These are phyloP conservation scores for Coniella lustricola DNA, from an alignment of 2,329 filamentous ascomycete species.

Conservation along the genomic window DNA sequence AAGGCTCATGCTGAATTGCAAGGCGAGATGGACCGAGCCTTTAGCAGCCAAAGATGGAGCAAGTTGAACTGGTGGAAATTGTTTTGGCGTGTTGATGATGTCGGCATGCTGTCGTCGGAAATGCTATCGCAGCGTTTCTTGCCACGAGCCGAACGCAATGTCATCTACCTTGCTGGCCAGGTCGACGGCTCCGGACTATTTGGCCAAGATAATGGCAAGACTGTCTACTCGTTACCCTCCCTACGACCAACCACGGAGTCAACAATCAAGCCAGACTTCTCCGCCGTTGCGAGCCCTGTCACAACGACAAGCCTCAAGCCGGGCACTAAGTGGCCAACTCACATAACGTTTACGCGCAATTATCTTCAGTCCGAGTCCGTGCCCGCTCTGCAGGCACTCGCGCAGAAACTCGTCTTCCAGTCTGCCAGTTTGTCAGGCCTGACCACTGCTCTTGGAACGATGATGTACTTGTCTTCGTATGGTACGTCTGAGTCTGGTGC, in stretches of 20 bases:
- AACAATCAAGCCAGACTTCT: neutral
- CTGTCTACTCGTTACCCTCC: conserved; percentile 21
- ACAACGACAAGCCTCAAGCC: conserved; percentile 8
- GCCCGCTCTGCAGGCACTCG: conserved; percentile 63
- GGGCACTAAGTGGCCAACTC: conserved; percentile 58
- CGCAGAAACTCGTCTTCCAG: conserved; percentile 68
- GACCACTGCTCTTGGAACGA: conserved; percentile 44
- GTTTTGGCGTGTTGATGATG: conserved; percentile 90
- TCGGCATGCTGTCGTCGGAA: conserved; percentile 73
- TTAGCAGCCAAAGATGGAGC: conserved; percentile 69
- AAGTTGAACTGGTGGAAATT: conserved; percentile 90
- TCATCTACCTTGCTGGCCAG: conserved; percentile 76
- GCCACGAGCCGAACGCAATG: conserved; percentile 66
- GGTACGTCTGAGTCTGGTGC: conserved; percentile 56
- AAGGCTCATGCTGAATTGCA: conserved; percentile 77
- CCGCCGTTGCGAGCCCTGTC: neutral
- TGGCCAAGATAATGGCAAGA: conserved; percentile 9
- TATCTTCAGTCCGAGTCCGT: conserved; percentile 61
- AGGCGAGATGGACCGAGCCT: conserved; percentile 69
- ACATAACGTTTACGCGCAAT: conserved; percentile 65
- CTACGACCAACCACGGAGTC: conserved; percentile 9
- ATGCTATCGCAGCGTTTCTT: conserved; percentile 74
- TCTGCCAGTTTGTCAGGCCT: conserved; percentile 66
- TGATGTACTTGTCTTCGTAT: conserved; percentile 50
- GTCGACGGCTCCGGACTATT: conserved; percentile 24